Conservation (phyloP, 192 early-diverging fungal species). For the Entomortierella parvispora region DNA sequence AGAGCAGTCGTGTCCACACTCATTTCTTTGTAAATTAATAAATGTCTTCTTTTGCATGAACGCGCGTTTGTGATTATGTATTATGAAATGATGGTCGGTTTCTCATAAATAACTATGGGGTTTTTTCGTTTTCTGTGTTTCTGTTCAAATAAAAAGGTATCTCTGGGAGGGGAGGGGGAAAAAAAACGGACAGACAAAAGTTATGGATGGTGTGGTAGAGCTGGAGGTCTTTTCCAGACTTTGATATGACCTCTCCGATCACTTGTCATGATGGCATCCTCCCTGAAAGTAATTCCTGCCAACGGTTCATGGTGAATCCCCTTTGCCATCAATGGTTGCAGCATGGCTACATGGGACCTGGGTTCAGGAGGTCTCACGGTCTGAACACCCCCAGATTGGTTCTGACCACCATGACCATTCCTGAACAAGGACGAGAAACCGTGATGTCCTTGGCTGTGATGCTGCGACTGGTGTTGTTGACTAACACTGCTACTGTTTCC, state of each 20-base stretch:
- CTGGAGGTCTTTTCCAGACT: constrained; percentile 75
- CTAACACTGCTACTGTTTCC: neutral
- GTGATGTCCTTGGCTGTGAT: constrained; percentile 11
- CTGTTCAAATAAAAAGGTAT: too few species aligned
- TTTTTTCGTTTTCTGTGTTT: too few species aligned
- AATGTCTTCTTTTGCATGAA: too few species aligned
- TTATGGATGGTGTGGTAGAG: constrained; percentile 4
- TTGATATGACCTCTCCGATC: constrained; percentile 78
- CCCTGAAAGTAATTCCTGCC: constrained; percentile 70
- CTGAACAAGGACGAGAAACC: constrained; percentile 21
- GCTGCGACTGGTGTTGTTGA: neutral
- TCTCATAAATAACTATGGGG: too few species aligned
- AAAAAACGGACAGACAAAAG: too few species aligned
- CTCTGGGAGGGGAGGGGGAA: too few species aligned
- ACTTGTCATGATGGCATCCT: constrained; percentile 77
- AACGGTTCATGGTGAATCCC: constrained; percentile 72
- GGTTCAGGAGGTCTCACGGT: constrained; percentile 46
- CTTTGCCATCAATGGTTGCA: constrained; percentile 76
- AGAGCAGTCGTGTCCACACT: constrained; percentile 75
- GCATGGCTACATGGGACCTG: constrained; percentile 67
- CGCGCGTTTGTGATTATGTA: too few species aligned
- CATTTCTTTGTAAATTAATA: constrained; percentile 71
- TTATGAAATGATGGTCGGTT: too few species aligned
- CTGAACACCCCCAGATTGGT: constrained; percentile 14
- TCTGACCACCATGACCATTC: constrained; percentile 14